A percentile compares a stretch with the other conserved stretches of the same genome.
Conservation (phyloP, 176 grass and related monocot species). For the Cenchrus fungigraminus region DNA sequence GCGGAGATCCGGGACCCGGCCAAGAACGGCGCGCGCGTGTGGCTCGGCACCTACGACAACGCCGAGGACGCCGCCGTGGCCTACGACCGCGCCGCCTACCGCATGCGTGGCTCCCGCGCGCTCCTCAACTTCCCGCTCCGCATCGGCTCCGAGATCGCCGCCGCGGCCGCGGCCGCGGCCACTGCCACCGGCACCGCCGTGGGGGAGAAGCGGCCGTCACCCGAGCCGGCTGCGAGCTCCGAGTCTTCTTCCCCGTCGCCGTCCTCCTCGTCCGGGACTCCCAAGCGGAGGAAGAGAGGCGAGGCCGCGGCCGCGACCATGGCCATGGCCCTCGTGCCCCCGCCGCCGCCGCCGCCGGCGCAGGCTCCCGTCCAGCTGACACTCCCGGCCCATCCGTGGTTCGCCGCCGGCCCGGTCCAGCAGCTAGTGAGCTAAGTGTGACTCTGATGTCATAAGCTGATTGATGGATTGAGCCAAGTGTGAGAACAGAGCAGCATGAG, state of each 20-base stretch:
- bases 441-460: too few relatives aligned
- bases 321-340: constrained; percentile 39
- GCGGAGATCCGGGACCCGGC: constrained; percentile 74
- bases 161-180: background rate
- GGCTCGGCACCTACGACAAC: constrained; percentile 81
- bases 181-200: background rate
- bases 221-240: constrained; percentile 33
- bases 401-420: constrained; percentile 39
- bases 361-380: constrained; percentile 42
- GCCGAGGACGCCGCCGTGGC: constrained; percentile 80
- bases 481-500: constrained; percentile 33
- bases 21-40: constrained; percentile 86
- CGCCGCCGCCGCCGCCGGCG: constrained; percentile 16
- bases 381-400: constrained; percentile 49
- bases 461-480: background rate
- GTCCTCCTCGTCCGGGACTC: constrained; percentile 42
- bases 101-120: constrained; percentile 89
- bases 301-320: constrained; percentile 58
- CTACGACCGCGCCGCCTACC: constrained; percentile 85
- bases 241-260: constrained; percentile 40
- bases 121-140: constrained; percentile 90
- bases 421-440: constrained; percentile 61
- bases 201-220: constrained; percentile 38
- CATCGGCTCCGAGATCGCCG: constrained; percentile 59
- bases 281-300: constrained; percentile 68